These are phyloP conservation scores for Rhizophora mangle DNA, from an alignment of 345 rosid genomes.

Conservation along the genomic window DNA sequence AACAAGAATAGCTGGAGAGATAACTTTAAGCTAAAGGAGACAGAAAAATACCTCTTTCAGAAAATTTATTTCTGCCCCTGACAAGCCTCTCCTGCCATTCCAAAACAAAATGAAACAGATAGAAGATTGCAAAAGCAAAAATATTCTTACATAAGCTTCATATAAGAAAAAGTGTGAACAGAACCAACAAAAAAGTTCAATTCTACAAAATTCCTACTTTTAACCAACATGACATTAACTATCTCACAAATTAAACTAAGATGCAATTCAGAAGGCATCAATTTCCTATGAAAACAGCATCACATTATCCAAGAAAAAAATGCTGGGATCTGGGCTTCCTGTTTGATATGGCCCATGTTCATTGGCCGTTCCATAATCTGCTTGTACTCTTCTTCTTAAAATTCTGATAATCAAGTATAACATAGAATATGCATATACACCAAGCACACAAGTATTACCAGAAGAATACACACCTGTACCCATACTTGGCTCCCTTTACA, in stretches of 20 bases:
- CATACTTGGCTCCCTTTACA: slow-evolving; percentile 58
- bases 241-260: too few relatives aligned
- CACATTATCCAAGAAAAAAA: too few relatives aligned
- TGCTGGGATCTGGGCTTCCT: slow-evolving; percentile 2
- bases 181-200: too few relatives aligned
- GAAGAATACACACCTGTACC: slow-evolving; percentile 63
- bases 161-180: too few relatives aligned
- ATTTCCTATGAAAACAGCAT: too few relatives aligned
- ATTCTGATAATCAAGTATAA: too few relatives aligned
- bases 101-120: slow-evolving; percentile 9
- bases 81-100: slow-evolving; percentile 82
- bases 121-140: slow-evolving; percentile 3
- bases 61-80: slow-evolving; percentile 74
- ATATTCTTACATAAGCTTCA: too few relatives aligned
- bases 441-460: neutral
- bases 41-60: slow-evolving; percentile 63
- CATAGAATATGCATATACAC: too few relatives aligned
- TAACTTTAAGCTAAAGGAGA: neutral
- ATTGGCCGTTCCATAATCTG: neutral
- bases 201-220: too few relatives aligned
- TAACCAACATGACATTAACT: too few relatives aligned
- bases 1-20: slow-evolving; percentile 10
- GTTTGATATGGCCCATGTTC: neutral
- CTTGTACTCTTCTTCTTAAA: too few relatives aligned
- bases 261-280: too few relatives aligned